Conservation (phyloP, 768 basidiomycete species). For the Vishniacozyma victoriae region DNA sequence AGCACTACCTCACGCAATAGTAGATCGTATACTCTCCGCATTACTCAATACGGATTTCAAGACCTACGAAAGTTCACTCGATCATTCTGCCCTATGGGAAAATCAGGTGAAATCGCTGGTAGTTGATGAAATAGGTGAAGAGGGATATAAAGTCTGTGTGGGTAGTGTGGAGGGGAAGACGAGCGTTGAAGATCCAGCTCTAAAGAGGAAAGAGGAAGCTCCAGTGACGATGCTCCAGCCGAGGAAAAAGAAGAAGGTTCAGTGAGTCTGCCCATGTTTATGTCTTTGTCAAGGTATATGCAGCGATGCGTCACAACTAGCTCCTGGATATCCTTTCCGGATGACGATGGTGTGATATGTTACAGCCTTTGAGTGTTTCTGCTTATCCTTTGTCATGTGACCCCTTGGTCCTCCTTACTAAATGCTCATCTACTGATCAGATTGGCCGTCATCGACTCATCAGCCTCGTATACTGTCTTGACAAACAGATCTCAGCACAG, state of each 20-base stretch:
- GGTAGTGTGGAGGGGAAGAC: conserved; percentile 14
- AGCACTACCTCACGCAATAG: conserved; percentile 51
- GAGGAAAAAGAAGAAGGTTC: conserved; percentile 43
- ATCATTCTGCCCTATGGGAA: conserved; percentile 68
- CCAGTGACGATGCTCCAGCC: conserved; percentile 35
- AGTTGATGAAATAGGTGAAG: conserved; percentile 25
- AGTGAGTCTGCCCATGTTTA: no score
- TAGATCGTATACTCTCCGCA: conserved; percentile 63
- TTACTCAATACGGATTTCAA: conserved; percentile 76
- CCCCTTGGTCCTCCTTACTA: no score
- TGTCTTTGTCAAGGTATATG: no score
- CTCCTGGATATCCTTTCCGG: no score
- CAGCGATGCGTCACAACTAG: no score
- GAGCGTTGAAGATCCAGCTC: background rate
- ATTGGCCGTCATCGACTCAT: no score
- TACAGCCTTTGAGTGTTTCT: no score
- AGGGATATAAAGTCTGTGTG: conserved; percentile 17
- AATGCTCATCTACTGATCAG: no score
- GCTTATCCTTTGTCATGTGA: no score
- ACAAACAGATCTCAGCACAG: no score
- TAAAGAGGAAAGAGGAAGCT: conserved; percentile 20
- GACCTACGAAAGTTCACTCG: conserved; percentile 58
- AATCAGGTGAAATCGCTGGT: conserved; percentile 39
- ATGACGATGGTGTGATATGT: no score
- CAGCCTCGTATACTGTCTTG: no score